A percentile compares a stretch with the other conserved stretches of the same genome.
phyloP scores from a whole-genome alignment of 306 rosid species.

The Medicago arabica region DNA sequence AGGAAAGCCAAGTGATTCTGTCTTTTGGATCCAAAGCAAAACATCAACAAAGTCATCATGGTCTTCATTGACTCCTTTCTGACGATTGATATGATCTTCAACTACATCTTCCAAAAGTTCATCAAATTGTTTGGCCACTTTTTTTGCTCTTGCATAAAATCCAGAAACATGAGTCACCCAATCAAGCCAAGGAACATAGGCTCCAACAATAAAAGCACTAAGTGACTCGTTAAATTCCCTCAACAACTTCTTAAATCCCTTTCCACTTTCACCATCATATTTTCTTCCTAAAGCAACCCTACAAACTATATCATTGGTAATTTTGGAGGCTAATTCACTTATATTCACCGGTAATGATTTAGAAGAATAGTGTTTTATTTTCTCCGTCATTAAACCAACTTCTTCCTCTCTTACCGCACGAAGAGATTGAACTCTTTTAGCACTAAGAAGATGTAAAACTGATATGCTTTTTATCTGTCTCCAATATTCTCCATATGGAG shows the following conservation, averaged over 20 bases:
- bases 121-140: conserved; percentile 52
- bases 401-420: conserved; percentile 45
- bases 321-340: conserved; percentile 39
- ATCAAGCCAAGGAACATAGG: conserved; percentile 59
- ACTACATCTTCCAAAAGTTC: conserved; percentile 53
- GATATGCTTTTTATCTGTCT: conserved; percentile 51
- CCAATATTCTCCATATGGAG: conserved; percentile 65
- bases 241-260: conserved; percentile 41
- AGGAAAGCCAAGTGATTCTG: conserved; percentile 44
- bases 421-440: conserved; percentile 41
- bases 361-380: conserved; percentile 33
- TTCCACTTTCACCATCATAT: conserved; percentile 42
- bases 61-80: conserved; percentile 10
- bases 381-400: conserved; percentile 7
- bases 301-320: conserved; percentile 52
- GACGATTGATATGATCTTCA: conserved; percentile 47
- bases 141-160: conserved; percentile 45
- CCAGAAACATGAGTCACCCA: conserved; percentile 54
- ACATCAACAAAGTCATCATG: conserved; percentile 58
- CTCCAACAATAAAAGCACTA: conserved; percentile 51
- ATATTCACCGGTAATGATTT: conserved; percentile 42
- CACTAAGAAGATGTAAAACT: conserved; percentile 45
- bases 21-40: conserved; percentile 49
- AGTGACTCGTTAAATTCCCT: conserved; percentile 40
- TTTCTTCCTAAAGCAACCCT: conserved; percentile 63